These are phyloP conservation scores for Aspergillus quadrilineatus DNA, from an alignment of 2,329 filamentous ascomycete species.

Conservation along the genomic window DNA sequence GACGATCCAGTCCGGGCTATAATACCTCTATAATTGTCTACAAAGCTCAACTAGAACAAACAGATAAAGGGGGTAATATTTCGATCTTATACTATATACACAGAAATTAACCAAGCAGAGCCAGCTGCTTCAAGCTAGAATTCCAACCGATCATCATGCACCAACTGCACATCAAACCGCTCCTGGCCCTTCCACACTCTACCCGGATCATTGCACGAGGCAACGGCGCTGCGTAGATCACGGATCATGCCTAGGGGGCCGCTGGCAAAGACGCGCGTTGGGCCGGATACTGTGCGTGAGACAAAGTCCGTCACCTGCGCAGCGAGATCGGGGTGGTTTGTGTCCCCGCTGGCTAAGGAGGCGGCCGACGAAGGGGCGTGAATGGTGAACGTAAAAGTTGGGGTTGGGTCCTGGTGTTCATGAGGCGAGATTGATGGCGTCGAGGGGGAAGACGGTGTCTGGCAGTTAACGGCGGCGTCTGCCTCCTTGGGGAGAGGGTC, in stretches of 20 bases:
- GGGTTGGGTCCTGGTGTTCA: slow-evolving; percentile 4
- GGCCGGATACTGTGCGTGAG: slow-evolving; percentile 44
- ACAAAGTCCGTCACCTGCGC: slow-evolving; percentile 52
- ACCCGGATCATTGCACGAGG: slow-evolving; percentile 49
- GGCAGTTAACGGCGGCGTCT: neutral
- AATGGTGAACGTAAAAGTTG: neutral
- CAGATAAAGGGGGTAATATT: neutral
- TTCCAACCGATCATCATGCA: slow-evolving; percentile 60
- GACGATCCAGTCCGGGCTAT: too few relatives aligned
- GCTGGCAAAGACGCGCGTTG: slow-evolving; percentile 60
- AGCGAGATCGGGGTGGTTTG: slow-evolving; percentile 34
- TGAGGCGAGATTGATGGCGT: neutral
- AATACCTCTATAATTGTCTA: neutral
- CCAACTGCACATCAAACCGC: slow-evolving; percentile 55
- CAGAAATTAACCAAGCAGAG: slow-evolving; percentile 31
- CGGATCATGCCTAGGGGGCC: slow-evolving; percentile 57
- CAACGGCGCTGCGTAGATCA: slow-evolving; percentile 40
- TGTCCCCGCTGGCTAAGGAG: neutral
- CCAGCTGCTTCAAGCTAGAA: slow-evolving; percentile 16
- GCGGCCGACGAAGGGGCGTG: slow-evolving; percentile 11
- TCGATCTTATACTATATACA: neutral
- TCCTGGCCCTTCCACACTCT: slow-evolving; percentile 61
- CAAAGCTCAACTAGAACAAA: neutral
- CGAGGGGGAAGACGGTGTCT: neutral
- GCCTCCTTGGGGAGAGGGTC: neutral